Evolutionary conservation across 345 rosid genomes (phyloP), one percentile per base, ranked within the genome.

Genomic region (Gossypium ekmanianum): DNA sequence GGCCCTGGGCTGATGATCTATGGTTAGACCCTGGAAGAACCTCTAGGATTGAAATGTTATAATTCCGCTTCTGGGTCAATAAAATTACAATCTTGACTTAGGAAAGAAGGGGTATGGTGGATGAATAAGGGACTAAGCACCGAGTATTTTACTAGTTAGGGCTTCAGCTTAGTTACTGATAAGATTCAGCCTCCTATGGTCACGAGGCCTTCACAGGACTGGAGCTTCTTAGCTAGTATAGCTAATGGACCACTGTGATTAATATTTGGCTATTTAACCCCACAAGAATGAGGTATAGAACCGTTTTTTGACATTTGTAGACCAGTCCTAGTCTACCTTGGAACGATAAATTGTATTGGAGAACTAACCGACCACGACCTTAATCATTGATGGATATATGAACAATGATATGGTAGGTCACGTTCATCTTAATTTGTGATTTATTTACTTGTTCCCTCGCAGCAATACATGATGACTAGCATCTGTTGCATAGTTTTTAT

Each of bases 361-460:
- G 56, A 39, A 27, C 17, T 44, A 64, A 73, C 76, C 18, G 43
- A 13, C 39, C 51, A 34, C 26, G 58, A 77, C 54, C 20, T 27
- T 20, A 22, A 68, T 47, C 14, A 63, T 24, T 75, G n/a, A 66
- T 56, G 29, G 58, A 67, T 69, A 27, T 12, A 20, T 47, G 70
- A 47, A 13, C 7, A 52, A 3, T 17, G 66, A 34, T 52, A 59
- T 67, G 80, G 79, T 71, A 75, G 77, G 76, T 44, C 81, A 57
- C 51, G 54, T 4, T 61, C 64, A 51, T 65, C 52, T 56, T 22
- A 22, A 22, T 22, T 27, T 68, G 20, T 69, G 74, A 26, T 55
- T 58, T 18, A 41, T 51, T 43, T 26, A 71, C 71, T 72, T 74
- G 75, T 78, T 79, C 81, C 73, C 73, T 63, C 27, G 74, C 80